These are phyloP conservation scores for Daldinia caldariorum DNA, from an alignment of 495 filamentous ascomycete species.

Conservation along the genomic window DNA sequence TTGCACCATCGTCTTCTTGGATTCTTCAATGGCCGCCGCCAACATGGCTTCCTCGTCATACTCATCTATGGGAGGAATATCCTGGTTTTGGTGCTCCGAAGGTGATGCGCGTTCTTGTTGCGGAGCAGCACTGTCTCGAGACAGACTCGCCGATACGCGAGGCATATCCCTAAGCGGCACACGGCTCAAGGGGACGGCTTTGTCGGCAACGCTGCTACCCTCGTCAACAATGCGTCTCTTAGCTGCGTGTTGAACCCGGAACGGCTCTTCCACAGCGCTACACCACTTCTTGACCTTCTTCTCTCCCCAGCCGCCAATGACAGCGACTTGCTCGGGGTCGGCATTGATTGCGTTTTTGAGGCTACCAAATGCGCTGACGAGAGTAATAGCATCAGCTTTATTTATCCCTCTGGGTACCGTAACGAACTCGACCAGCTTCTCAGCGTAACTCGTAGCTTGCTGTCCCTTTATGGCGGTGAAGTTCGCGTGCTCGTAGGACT, in stretches of 20 bases:
- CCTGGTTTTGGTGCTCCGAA: conserved; percentile 14
- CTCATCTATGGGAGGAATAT: conserved; percentile 38
- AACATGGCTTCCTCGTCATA: conserved; percentile 62
- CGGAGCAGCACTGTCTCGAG: conserved; percentile 35
- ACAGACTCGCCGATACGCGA: conserved; percentile 42
- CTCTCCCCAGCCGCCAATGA: conserved; percentile 92
- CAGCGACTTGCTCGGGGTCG: conserved; percentile 79
- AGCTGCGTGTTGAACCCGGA: conserved; percentile 74
- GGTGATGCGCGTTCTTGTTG: conserved; percentile 25
- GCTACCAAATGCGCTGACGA: conserved; percentile 89
- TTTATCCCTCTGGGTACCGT: conserved; percentile 90
- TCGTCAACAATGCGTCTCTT: conserved; percentile 56
- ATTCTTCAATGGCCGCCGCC: conserved; percentile 58
- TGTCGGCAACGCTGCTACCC: conserved; percentile 40
- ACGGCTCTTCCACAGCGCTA: conserved; percentile 81
- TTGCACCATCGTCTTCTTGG: conserved; percentile 39
- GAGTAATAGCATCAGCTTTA: conserved; percentile 87
- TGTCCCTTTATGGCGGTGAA: conserved; percentile 83
- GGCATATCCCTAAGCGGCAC: conserved; percentile 50
- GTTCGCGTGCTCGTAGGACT: conserved; percentile 86
- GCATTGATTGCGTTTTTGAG: conserved; percentile 88
- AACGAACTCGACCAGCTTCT: conserved; percentile 91
- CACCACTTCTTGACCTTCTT: conserved; percentile 91
- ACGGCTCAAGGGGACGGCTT: conserved; percentile 53
- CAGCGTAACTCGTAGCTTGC: conserved; percentile 82